Conservation (phyloP, 768 basidiomycete genomes). For the Exidia glandulosa region DNA sequence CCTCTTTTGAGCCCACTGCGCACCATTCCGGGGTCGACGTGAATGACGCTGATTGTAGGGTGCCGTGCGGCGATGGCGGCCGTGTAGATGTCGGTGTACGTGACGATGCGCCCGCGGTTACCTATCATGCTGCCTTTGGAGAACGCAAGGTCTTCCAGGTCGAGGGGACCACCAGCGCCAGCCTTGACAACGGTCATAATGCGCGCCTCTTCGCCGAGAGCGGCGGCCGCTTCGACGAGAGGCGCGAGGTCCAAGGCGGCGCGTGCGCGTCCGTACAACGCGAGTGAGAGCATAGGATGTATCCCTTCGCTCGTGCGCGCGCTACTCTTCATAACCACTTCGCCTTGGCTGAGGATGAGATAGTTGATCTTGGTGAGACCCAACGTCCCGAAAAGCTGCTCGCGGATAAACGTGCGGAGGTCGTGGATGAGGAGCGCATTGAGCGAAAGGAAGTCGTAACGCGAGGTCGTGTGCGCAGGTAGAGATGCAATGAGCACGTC, state of each 20-base stretch:
- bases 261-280: slow-evolving; percentile 42
- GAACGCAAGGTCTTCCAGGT: slow-evolving; percentile 38
- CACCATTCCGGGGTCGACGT: not conserved
- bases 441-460: slow-evolving; percentile 6
- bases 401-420: not conserved
- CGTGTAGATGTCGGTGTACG: not conserved
- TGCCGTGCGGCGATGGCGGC: not conserved
- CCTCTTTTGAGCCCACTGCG: not conserved
- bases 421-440: slow-evolving; percentile 3
- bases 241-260: slow-evolving; percentile 37
- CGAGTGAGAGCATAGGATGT: slow-evolving; percentile 32
- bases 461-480: not conserved
- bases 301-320: slow-evolving; percentile 34
- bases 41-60: not conserved
- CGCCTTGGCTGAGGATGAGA: slow-evolving; percentile 36
- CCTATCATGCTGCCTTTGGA: slow-evolving; percentile 22
- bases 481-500: not conserved
- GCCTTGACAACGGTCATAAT: slow-evolving; percentile 34
- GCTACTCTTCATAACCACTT: slow-evolving; percentile 24
- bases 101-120: not conserved
- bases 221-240: slow-evolving; percentile 30
- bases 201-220: slow-evolving; percentile 37
- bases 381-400: not conserved
- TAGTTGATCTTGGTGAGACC: slow-evolving; percentile 38
- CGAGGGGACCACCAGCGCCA: slow-evolving; percentile 25